phyloP scores from a whole-genome alignment of 768 basidiomycete genomes.

The Podaxis sp. region DNA sequence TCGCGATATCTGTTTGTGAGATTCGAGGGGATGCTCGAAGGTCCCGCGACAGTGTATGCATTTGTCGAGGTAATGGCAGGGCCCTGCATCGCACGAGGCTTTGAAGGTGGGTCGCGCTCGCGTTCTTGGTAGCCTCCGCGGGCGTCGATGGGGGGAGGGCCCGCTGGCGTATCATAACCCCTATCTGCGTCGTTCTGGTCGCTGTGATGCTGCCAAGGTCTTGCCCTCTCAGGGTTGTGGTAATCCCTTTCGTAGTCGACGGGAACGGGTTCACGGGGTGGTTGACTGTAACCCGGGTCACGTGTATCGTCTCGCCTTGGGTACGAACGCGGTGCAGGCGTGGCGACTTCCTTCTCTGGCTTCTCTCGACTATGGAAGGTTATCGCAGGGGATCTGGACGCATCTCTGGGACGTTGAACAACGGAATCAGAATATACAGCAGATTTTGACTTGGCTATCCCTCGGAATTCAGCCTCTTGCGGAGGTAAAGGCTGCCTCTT shows the following conservation, averaged over 20 bases:
- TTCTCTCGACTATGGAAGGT: slow-evolving; percentile 5
- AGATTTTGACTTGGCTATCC: slow-evolving; percentile 1
- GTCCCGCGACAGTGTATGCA: neutral
- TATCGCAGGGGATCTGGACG: neutral
- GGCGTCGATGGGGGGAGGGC: neutral
- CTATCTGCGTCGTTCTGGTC: neutral
- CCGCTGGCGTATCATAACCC: neutral
- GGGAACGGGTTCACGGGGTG: neutral
- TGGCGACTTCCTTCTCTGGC: neutral
- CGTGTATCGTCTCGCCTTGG: slow-evolving; percentile 1
- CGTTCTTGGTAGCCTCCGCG: slow-evolving; percentile 11
- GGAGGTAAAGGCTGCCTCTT: slow-evolving; percentile 13
- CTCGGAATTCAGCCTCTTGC: slow-evolving; percentile 10
- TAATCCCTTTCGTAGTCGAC: slow-evolving; percentile 7
- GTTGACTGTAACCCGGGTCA: neutral
- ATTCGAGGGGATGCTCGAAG: neutral
- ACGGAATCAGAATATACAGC: neutral
- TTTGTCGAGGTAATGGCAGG: neutral
- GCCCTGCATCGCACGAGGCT: slow-evolving; percentile 14
- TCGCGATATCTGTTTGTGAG: slow-evolving; percentile 2
- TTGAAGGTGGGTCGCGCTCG: slow-evolving; percentile 10
- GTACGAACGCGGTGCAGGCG: neutral
- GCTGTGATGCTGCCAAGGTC: neutral
- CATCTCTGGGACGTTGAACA: slow-evolving; percentile 3
- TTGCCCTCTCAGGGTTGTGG: neutral